Conservation (phyloP, 208 protist genomes). For the Trypanosoma lewisi region DNA sequence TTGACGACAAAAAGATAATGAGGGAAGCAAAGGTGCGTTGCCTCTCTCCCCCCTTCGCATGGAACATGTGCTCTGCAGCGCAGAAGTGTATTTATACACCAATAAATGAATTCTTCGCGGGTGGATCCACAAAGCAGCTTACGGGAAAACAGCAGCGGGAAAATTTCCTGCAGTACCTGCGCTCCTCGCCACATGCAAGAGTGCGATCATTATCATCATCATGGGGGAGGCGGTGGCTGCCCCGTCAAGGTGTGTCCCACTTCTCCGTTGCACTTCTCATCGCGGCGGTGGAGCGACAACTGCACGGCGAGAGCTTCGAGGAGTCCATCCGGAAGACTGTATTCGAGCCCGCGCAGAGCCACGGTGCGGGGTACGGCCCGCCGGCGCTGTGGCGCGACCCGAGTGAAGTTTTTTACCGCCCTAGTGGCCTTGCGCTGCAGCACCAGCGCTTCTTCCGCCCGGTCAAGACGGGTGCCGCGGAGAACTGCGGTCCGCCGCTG, state of each 20-base stretch:
- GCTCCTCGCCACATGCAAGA: constrained; percentile 26
- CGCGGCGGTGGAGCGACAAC: constrained; percentile 70
- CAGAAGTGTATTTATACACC: constrained; percentile 50
- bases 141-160: constrained; percentile 63
- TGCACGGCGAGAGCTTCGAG: constrained; percentile 64
- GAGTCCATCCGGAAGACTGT: constrained; percentile 53
- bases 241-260: constrained; percentile 41
- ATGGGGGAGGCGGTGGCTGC: constrained; percentile 18
- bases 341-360: constrained; percentile 64
- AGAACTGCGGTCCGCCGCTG: constrained; percentile 60
- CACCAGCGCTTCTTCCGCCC: constrained; percentile 50
- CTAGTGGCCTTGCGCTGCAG: constrained; percentile 62
- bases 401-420: constrained; percentile 82
- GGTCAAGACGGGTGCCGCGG: constrained; percentile 28
- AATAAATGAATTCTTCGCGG: constrained; percentile 60
- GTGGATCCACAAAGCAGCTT: constrained; percentile 15
- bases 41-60: constrained; percentile 24
- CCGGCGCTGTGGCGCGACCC: constrained; percentile 76
- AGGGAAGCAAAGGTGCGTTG: constrained; percentile 32
- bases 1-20: constrained; percentile 53
- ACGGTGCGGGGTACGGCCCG: constrained; percentile 65
- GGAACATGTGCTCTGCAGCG: constrained; percentile 38
- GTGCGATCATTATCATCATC: constrained; percentile 14
- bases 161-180: constrained; percentile 66
- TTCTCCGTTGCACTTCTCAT: constrained; percentile 72